Conservation (phyloP, 2,329 filamentous ascomycete genomes). For the Colletotrichum sp. region DNA sequence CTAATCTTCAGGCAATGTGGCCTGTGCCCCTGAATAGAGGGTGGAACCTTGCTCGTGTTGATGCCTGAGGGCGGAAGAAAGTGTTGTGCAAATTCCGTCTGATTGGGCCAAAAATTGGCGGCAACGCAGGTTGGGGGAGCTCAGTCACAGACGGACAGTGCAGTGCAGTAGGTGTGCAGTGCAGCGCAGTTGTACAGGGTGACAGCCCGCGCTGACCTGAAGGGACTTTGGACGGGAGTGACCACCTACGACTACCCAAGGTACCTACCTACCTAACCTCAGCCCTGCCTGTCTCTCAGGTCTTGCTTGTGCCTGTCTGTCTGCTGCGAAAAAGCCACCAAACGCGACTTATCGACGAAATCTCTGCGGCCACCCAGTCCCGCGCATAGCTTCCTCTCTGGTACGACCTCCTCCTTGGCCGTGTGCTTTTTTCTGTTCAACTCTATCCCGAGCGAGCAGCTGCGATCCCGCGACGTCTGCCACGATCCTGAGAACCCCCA, state of each 20-base stretch:
- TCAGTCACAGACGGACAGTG: neutral
- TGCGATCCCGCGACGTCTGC: neutral
- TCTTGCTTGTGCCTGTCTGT: neutral
- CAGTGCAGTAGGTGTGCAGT: neutral
- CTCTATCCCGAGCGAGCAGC: neutral
- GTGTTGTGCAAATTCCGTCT: neutral
- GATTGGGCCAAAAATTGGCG: constrained; percentile 14
- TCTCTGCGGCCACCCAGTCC: neutral
- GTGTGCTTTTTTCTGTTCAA: neutral
- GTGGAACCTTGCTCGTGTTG: neutral
- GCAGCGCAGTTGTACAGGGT: neutral
- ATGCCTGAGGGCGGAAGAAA: constrained; percentile 13
- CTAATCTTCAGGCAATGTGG: constrained; percentile 2
- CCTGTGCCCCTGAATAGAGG: constrained; percentile 7
- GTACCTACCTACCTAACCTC: neutral
- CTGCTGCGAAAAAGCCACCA: neutral
- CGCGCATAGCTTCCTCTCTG: neutral
- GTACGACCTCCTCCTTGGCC: neutral
- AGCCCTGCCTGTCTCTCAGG: neutral
- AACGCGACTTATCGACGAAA: constrained; percentile 3
- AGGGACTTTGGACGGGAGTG: neutral
- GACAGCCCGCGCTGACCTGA: neutral
- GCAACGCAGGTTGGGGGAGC: constrained; percentile 1
- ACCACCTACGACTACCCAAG: neutral
- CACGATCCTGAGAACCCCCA: neutral